Percentiles rank a stretch among this genome's conserved stretches.
phyloP scores from a whole-genome alignment of 768 basidiomycete genomes.

The Cystofilobasidium capitatum region DNA sequence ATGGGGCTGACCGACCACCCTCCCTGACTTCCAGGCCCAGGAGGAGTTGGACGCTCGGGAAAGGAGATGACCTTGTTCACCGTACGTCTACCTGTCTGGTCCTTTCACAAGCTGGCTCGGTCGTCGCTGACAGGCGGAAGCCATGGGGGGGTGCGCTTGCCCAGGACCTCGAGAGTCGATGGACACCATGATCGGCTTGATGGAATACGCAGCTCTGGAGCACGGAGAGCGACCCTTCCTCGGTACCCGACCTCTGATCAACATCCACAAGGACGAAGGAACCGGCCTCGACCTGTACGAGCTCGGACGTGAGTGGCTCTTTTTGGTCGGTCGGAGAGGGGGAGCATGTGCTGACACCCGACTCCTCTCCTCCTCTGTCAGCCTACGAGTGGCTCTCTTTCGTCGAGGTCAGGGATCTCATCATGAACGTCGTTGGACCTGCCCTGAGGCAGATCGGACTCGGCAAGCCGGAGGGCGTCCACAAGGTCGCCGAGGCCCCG shows the following conservation, averaged over 20 bases:
- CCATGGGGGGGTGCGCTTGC: not conserved
- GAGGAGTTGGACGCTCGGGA: too few relatives aligned
- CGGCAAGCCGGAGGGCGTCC: conserved; percentile 46
- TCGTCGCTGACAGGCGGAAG: not conserved
- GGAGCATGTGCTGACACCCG: conserved; percentile 81
- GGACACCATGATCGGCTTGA: conserved; percentile 67
- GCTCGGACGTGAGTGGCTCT: not conserved
- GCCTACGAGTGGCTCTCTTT: conserved; percentile 63
- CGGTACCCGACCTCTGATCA: conserved; percentile 66
- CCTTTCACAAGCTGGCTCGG: too few relatives aligned
- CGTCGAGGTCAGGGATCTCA: conserved; percentile 56
- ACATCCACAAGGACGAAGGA: conserved; percentile 74
- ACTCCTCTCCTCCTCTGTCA: conserved; percentile 86
- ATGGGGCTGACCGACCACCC: too few relatives aligned
- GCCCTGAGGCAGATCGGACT: conserved; percentile 65
- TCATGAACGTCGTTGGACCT: conserved; percentile 53
- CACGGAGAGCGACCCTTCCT: conserved; percentile 65
- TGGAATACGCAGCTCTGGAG: conserved; percentile 61
- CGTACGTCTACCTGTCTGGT: too few relatives aligned
- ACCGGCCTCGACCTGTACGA: conserved; percentile 51
- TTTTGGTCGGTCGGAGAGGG: conserved; percentile 63
- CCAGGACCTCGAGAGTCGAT: conserved; percentile 48
- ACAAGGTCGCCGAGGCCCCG: conserved; percentile 29
- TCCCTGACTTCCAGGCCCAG: too few relatives aligned
- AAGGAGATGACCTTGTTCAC: too few relatives aligned